Conservation (phyloP, 495 filamentous ascomycete species). For the Coniosporium apollinis region DNA sequence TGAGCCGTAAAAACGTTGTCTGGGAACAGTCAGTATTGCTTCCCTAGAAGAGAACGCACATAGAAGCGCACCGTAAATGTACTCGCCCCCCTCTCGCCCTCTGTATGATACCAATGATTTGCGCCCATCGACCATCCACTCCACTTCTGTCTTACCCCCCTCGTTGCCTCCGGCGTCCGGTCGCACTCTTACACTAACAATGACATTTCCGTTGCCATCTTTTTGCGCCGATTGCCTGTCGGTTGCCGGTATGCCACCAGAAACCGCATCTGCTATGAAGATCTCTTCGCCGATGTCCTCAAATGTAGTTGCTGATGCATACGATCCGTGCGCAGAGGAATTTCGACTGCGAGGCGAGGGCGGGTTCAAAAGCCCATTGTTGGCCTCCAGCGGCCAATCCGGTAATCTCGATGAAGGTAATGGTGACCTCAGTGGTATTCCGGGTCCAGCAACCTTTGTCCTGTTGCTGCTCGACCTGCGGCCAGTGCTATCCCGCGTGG, state of each 20-base stretch:
- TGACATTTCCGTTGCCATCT: slow-evolving; percentile 78
- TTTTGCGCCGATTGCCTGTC: too few relatives aligned
- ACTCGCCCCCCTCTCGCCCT: slow-evolving; percentile 81
- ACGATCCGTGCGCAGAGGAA: slow-evolving; percentile 79
- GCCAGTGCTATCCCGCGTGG: too few relatives aligned
- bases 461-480: too few relatives aligned
- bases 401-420: too few relatives aligned
- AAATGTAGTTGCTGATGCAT: slow-evolving; percentile 77
- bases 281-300: slow-evolving; percentile 52
- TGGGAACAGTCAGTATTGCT: slow-evolving; percentile 21
- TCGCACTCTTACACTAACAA: slow-evolving; percentile 87
- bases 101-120: slow-evolving; percentile 64
- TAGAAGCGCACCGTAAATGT: slow-evolving; percentile 60
- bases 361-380: slow-evolving; percentile 49
- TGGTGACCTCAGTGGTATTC: too few relatives aligned
- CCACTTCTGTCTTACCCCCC: slow-evolving; percentile 46
- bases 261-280: too few relatives aligned
- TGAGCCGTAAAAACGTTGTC: slow-evolving; percentile 91
- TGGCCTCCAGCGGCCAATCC: slow-evolving; percentile 37
- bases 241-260: too few relatives aligned
- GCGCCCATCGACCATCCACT: slow-evolving; percentile 86
- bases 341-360: slow-evolving; percentile 71
- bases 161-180: slow-evolving; percentile 55
- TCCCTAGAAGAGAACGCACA: background rate
- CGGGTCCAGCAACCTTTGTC: too few relatives aligned